phyloP scores from a whole-genome alignment of 2,329 filamentous ascomycete species.

The Cytospora mali region DNA sequence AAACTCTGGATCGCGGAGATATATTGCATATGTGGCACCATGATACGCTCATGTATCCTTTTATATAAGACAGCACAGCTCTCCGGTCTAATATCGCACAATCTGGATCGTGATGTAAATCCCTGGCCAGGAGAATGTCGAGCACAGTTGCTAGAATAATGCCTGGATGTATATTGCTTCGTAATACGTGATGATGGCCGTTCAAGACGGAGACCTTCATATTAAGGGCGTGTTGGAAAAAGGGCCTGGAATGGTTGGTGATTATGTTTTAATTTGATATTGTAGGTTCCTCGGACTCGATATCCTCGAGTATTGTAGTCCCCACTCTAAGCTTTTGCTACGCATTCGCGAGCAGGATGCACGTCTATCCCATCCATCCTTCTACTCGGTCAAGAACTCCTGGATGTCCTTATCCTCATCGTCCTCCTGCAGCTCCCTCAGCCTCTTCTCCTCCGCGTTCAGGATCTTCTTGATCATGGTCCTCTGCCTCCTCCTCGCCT shows the following conservation, averaged over 20 bases:
- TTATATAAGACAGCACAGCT: no score
- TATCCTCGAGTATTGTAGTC: not conserved
- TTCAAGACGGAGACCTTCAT: no score
- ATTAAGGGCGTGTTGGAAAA: no score
- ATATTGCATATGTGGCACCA: no score
- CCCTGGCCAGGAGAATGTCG: no score
- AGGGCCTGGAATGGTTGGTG: not conserved
- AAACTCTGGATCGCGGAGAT: no score
- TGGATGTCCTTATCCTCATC: constrained; percentile 76
- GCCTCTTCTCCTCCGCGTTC: constrained; percentile 62
- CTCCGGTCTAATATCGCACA: no score
- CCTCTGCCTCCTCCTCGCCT: constrained; percentile 69
- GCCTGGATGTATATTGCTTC: no score
- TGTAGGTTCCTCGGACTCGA: not conserved
- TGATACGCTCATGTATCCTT: no score
- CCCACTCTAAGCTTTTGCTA: not conserved
- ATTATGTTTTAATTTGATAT: not conserved
- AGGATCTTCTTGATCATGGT: constrained; percentile 67
- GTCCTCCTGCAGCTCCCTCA: constrained; percentile 59
- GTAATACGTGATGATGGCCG: no score
- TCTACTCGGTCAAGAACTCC: constrained; percentile 65
- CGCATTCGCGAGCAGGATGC: not conserved
- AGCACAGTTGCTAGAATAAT: no score
- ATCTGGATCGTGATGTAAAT: no score
- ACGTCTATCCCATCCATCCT: not conserved